Conservation (phyloP, 2,329 filamentous ascomycete genomes). For the Alternaria conjuncta region DNA sequence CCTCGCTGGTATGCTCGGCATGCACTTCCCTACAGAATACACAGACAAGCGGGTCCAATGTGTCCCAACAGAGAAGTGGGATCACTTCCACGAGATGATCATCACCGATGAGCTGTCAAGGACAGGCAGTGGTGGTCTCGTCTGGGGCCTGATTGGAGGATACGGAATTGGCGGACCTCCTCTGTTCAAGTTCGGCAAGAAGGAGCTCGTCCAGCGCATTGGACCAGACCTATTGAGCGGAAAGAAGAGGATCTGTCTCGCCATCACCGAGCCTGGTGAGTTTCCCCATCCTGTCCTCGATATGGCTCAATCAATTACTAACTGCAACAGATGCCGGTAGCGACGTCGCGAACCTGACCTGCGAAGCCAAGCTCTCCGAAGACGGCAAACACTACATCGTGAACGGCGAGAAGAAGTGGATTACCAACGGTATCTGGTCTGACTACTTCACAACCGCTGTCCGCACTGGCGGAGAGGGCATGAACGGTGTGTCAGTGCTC, state of each 20-base stretch:
- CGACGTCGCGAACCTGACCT: conserved; percentile 93
- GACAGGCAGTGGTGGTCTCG: conserved; percentile 85
- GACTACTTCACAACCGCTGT: conserved; percentile 89
- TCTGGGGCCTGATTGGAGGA: conserved; percentile 95
- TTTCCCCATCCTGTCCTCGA: not conserved
- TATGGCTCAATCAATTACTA: not conserved
- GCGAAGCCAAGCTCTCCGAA: conserved; percentile 91
- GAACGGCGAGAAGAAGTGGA: conserved; percentile 99
- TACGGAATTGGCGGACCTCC: conserved; percentile 95
- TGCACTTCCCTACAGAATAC: conserved; percentile 72
- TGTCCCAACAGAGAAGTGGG: conserved; percentile 89
- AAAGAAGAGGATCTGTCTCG: conserved; percentile 96
- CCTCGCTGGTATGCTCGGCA: conserved; percentile 75
- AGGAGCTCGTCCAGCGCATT: conserved; percentile 83
- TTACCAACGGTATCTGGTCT: conserved; percentile 95
- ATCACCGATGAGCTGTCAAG: conserved; percentile 94
- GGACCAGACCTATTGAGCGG: conserved; percentile 86
- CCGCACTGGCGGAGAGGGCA: conserved; percentile 75
- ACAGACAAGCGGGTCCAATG: conserved; percentile 74
- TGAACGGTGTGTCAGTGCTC: conserved; percentile 90
- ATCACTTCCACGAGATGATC: conserved; percentile 97
- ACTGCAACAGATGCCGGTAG: conserved; percentile 74
- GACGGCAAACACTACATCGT: conserved; percentile 99
- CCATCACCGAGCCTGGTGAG: conserved; percentile 81
- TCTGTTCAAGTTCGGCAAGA: conserved; percentile 88